Conservation (phyloP, 257 asterid species). For the Capsicum pubescens region DNA sequence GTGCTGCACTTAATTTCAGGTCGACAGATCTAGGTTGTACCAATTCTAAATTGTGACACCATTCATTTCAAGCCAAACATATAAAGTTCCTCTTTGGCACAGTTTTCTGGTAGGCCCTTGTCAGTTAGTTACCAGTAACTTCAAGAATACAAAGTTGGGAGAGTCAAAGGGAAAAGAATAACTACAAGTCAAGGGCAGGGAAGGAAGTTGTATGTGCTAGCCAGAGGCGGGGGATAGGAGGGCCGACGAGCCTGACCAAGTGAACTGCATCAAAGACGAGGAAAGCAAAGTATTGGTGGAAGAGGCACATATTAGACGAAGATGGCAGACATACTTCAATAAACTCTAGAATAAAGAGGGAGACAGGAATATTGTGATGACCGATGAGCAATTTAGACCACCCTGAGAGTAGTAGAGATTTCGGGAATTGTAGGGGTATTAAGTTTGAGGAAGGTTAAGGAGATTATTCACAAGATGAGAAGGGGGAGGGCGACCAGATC, state of each 20-base stretch:
- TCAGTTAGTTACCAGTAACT: background rate
- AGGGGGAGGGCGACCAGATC: background rate
- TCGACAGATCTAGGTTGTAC: slow-evolving; percentile 9
- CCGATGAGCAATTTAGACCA: background rate
- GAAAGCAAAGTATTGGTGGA: background rate
- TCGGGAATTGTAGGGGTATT: background rate
- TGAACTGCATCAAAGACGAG: background rate
- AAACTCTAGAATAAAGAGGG: background rate
- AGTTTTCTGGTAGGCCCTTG: background rate
- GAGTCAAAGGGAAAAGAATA: background rate
- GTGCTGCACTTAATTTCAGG: slow-evolving; percentile 8
- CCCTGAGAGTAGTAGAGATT: background rate
- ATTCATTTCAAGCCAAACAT: background rate
- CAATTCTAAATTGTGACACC: background rate
- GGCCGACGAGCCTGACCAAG: background rate
- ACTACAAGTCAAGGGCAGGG: background rate
- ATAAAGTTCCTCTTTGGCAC: background rate
- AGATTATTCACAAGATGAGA: background rate
- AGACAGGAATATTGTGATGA: background rate
- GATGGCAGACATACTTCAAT: background rate
- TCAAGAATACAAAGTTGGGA: background rate
- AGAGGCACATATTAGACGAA: background rate
- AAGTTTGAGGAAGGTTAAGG: slow-evolving; percentile 1
- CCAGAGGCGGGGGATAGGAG: background rate
- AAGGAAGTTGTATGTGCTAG: background rate